These are phyloP conservation scores for Sclerotinia trifoliorum DNA, from an alignment of 2,329 filamentous ascomycete species.

Conservation along the genomic window DNA sequence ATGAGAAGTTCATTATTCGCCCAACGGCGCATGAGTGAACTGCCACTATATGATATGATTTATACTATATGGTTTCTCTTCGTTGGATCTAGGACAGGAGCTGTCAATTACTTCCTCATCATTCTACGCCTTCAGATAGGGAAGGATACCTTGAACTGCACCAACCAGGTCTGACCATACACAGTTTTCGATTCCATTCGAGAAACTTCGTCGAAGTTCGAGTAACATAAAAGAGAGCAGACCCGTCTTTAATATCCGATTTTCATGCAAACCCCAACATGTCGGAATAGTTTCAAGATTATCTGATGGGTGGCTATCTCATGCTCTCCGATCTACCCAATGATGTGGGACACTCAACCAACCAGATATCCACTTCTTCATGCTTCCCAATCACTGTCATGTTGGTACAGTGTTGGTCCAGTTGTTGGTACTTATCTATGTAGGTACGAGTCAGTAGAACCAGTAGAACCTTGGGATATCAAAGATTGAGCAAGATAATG, in stretches of 20 bases:
- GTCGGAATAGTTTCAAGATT: neutral
- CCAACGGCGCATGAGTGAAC: too few species aligned
- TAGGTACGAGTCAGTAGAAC: neutral
- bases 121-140: neutral
- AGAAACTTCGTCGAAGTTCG: neutral
- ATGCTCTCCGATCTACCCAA: neutral
- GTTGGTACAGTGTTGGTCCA: neutral
- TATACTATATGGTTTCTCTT: neutral
- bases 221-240: neutral
- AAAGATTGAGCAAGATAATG: neutral
- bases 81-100: neutral
- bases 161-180: neutral
- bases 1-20: neutral
- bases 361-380: conserved; percentile 4
- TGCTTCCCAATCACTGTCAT: neutral
- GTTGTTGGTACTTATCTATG: neutral
- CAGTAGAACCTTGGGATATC: neutral
- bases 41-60: too few species aligned
- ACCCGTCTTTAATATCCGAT: neutral
- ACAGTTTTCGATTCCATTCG: neutral
- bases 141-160: too few species aligned
- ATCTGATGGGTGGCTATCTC: neutral
- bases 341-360: neutral
- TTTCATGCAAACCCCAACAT: neutral
- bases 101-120: neutral